phyloP scores from a whole-genome alignment of 1,284 basidiomycete species.

The Sanguinoderma infundibulare region DNA sequence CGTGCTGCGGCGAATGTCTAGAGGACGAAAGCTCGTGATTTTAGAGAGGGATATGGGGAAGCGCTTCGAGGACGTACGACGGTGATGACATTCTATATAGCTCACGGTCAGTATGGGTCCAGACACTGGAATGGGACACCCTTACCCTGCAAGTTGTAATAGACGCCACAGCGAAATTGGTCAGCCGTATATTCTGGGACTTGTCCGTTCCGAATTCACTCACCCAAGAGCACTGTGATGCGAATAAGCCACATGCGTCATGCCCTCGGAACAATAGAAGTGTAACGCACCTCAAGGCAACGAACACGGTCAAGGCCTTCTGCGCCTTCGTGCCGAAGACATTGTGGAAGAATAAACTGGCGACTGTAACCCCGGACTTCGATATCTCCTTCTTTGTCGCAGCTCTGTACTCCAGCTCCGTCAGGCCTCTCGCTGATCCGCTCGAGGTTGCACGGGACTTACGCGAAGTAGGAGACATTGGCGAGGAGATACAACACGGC shows the following conservation, averaged over 20 bases:
- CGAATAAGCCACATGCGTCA: not conserved
- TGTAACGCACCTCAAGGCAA: constrained; percentile 48
- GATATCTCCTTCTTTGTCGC: constrained; percentile 70
- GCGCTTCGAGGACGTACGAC: constrained; percentile 23
- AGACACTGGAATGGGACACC: constrained; percentile 43
- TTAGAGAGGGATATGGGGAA: too few relatives aligned
- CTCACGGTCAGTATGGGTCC: not conserved
- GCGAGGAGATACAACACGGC: constrained; percentile 61
- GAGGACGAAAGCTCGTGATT: not conserved
- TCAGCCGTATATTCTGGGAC: not conserved
- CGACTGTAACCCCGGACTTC: constrained; percentile 59
- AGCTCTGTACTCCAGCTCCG: constrained; percentile 34
- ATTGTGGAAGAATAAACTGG: constrained; percentile 72
- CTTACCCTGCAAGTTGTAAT: constrained; percentile 10
- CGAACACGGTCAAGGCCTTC: constrained; percentile 63
- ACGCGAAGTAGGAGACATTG: constrained; percentile 75
- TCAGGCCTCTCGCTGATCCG: not conserved
- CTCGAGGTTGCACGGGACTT: constrained; percentile 36
- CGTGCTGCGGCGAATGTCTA: constrained; percentile 35
- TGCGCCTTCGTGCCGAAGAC: constrained; percentile 64
- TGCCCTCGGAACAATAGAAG: too few relatives aligned
- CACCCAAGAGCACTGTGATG: constrained; percentile 32
- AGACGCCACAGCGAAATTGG: not conserved
- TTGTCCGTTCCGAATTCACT: constrained; percentile 3
- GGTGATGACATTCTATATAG: constrained; percentile 34